These are phyloP conservation scores for Daedaleopsis sinensis DNA, from an alignment of 768 basidiomycete genomes.

Conservation along the genomic window DNA sequence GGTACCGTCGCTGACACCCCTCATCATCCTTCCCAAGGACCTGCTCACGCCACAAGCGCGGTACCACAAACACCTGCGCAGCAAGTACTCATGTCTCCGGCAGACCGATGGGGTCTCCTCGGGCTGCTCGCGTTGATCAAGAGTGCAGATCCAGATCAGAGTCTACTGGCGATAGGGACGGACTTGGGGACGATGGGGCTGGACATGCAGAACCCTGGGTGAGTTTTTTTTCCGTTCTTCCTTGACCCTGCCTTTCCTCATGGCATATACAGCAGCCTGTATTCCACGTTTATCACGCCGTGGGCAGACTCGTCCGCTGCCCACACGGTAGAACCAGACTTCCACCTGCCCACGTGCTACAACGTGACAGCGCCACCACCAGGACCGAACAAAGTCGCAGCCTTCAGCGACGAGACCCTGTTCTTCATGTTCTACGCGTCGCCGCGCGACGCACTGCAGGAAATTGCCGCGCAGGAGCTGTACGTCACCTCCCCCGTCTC, in stretches of 20 bases:
- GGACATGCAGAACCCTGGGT: conserved; percentile 86
- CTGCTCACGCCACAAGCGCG: conserved; percentile 46
- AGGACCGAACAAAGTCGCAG: conserved; percentile 75
- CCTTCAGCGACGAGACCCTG: conserved; percentile 94
- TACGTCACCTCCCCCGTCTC: conserved; percentile 43
- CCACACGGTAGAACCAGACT: conserved; percentile 88
- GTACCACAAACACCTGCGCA: conserved; percentile 87
- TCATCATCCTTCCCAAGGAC: conserved; percentile 35
- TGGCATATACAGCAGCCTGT: conserved; percentile 62
- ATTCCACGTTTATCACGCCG: conserved; percentile 93
- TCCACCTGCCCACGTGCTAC: conserved; percentile 88
- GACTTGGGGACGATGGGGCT: conserved; percentile 92
- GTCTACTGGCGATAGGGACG: conserved; percentile 82
- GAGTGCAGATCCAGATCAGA: conserved; percentile 82
- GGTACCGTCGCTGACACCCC: conserved; percentile 32
- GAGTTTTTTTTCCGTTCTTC: conserved; percentile 40
- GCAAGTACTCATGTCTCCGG: conserved; percentile 89
- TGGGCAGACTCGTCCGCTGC: conserved; percentile 92
- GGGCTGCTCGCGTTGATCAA: conserved; percentile 87
- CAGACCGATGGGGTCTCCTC: conserved; percentile 93
- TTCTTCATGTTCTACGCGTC: conserved; percentile 99
- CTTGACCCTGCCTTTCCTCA: neutral
- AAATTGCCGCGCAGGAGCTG: conserved; percentile 95
- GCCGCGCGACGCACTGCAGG: conserved; percentile 90
- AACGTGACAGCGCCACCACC: conserved; percentile 89